These are phyloP conservation scores for Euclidium syriacum DNA, from an alignment of 345 rosid genomes.

Conservation along the genomic window DNA sequence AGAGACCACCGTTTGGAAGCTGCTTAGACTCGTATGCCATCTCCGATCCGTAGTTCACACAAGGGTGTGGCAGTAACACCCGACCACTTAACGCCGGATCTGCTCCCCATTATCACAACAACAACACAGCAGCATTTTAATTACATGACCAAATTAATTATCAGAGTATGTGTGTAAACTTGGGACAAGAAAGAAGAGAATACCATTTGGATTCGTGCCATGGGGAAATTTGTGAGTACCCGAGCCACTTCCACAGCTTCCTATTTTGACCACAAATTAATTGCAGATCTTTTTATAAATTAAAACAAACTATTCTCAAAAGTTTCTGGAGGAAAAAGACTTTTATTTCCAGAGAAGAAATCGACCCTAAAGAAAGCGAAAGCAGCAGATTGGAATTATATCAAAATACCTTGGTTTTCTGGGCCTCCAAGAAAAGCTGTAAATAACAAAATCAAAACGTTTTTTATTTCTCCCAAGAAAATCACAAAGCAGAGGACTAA, in stretches of 20 bases:
- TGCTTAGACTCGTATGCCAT: slow-evolving; percentile 22
- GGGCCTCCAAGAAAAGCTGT: neutral
- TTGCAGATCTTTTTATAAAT: no score
- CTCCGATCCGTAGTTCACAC: neutral
- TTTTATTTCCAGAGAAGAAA: no score
- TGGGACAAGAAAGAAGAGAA: neutral
- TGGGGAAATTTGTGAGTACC: neutral
- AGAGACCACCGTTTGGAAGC: slow-evolving; percentile 14
- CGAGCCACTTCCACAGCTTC: neutral
- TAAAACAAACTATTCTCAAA: no score
- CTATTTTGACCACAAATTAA: no score
- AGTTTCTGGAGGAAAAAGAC: no score
- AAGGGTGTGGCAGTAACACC: slow-evolving; percentile 9
- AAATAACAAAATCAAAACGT: neutral
- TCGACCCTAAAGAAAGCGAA: no score
- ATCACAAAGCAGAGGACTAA: neutral
- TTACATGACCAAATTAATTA: no score
- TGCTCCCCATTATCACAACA: neutral
- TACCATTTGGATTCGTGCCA: slow-evolving; percentile 13
- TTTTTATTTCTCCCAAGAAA: neutral
- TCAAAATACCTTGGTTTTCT: neutral
- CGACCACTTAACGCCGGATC: slow-evolving; percentile 12
- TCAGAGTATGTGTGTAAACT: no score
- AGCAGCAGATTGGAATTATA: neutral
- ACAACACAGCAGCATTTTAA: no score